Evolutionary conservation across 352 stramenopile species (phyloP).

Genomic region (Pelagophyceae sp.): DNA sequence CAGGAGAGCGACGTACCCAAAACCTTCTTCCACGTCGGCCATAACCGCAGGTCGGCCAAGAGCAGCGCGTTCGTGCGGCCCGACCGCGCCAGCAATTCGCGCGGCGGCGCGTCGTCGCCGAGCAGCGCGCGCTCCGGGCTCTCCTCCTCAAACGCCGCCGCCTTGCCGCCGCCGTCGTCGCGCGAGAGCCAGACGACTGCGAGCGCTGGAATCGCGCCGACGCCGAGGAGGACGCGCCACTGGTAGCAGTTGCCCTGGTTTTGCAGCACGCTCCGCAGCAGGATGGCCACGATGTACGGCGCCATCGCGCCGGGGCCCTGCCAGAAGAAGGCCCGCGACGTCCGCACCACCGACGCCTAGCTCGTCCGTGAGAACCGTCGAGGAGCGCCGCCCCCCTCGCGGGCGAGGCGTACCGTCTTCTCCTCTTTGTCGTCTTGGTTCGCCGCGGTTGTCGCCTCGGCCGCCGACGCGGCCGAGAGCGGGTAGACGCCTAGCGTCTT

Average conservation of each 20-base stretch:
- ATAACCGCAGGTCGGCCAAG: background rate
- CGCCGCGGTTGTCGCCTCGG: background rate
- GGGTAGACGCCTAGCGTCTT: conserved; percentile 1
- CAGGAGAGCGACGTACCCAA: conserved; percentile 56
- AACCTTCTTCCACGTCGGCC: conserved; percentile 22
- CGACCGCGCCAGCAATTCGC: background rate
- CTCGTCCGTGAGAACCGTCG: background rate
- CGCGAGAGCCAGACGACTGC: background rate
- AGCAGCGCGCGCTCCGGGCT: background rate
- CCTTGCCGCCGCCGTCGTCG: conserved; percentile 8
- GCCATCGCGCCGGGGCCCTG: background rate
- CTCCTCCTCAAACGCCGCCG: background rate
- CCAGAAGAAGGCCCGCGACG: conserved; percentile 13
- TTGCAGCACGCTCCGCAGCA: background rate
- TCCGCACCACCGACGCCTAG: background rate
- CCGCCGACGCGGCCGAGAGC: background rate
- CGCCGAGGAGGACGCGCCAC: conserved; percentile 22
- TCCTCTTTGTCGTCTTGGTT: background rate
- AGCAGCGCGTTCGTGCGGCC: background rate
- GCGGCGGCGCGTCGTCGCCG: too few relatives aligned
- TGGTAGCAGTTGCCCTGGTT: background rate
- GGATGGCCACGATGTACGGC: conserved; percentile 4
- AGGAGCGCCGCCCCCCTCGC: background rate
- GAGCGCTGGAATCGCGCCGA: conserved; percentile 17
- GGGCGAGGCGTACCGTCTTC: background rate